Conservation (phyloP, 148 eudicot genomes). For the Spergularia marina region DNA sequence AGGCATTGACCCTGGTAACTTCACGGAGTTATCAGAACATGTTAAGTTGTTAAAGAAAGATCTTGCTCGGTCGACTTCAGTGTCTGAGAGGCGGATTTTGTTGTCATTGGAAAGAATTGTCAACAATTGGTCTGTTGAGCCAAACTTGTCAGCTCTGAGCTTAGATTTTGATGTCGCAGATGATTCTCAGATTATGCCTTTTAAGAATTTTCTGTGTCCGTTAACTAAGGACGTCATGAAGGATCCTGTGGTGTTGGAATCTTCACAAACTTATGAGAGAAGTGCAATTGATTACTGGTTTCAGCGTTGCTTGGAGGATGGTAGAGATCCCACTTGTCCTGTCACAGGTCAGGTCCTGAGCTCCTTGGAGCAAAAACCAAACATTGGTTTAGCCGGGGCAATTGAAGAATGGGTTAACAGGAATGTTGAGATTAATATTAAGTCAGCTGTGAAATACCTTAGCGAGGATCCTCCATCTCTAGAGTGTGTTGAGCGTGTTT, state of each 20-base stretch:
- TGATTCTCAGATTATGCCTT: slow-evolving; percentile 52
- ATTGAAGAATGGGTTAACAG: slow-evolving; percentile 75
- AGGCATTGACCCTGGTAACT: slow-evolving; percentile 45
- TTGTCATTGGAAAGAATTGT: slow-evolving; percentile 53
- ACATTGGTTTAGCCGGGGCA: slow-evolving; percentile 69
- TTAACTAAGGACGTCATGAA: slow-evolving; percentile 73
- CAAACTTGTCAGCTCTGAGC: slow-evolving; percentile 35
- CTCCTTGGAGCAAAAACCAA: slow-evolving; percentile 58
- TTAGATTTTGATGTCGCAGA: slow-evolving; percentile 48
- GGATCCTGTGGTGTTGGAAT: slow-evolving; percentile 70
- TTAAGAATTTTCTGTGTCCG: slow-evolving; percentile 66
- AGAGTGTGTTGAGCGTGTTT: slow-evolving; percentile 40
- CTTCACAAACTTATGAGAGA: slow-evolving; percentile 63
- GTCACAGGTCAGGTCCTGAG: slow-evolving; percentile 59
- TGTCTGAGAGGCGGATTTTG: slow-evolving; percentile 57
- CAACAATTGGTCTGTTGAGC: slow-evolving; percentile 42
- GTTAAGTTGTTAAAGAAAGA: slow-evolving; percentile 49
- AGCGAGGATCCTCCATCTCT: slow-evolving; percentile 35
- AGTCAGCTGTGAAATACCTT: slow-evolving; percentile 46
- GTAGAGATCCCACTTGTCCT: slow-evolving; percentile 76
- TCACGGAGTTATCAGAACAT: slow-evolving; percentile 42
- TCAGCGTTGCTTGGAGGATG: slow-evolving; percentile 59
- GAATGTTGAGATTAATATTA: slow-evolving; percentile 55
- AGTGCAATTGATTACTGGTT: slow-evolving; percentile 70
- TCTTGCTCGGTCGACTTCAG: slow-evolving; percentile 46